Evolutionary conservation across 768 basidiomycete species (phyloP), one percentile per base, ranked within the genome.

Genomic region (Crucibulum laeve): DNA sequence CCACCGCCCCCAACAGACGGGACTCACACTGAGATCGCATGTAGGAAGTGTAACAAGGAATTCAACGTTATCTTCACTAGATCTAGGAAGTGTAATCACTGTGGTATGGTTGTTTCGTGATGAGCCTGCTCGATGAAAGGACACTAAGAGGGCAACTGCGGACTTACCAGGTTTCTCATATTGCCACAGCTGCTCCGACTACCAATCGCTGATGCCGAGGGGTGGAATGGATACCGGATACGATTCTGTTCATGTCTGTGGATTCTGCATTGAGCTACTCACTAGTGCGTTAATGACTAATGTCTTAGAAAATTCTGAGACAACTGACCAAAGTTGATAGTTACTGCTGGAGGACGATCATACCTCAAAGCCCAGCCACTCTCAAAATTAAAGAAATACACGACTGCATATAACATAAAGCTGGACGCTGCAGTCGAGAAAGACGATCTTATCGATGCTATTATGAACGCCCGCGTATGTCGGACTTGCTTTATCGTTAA

Each of bases 181-280:
- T 55, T 91, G 88, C 55, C 71, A 78, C 26, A 78, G 73, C 33
- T 91, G 88, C 60, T 70, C 80, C 1, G 87, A 89, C 55, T 88
- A 76, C 58, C 83, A 82, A 55, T 88, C 85, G 1, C 69, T 91
- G 30, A 79, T 87, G 79, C 87, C 87, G n/a, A 72, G 84, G 5
- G 49, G 54, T 19, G 74, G 74, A 7, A 35, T 61, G 7, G 73
- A 68, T 24, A 58, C 69, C 10, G 87, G 87, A 3, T 83, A 89
- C 58, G 84, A 86, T 54, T 54, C 67, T 5, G 73, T 77, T 48
- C 62, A 70, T 21, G 88, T 91, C 25, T 91, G 88, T 54, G 82
- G 68, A 1, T 87, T 68, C 57, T 91, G 88, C 60, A 80, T 87
- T 40, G 86, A 89, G 42, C 69, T 74, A 51, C 61, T 91, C 30